phyloP scores from a whole-genome alignment of 805 yeast genomes.

The Crinitomyces ghanaensis region DNA sequence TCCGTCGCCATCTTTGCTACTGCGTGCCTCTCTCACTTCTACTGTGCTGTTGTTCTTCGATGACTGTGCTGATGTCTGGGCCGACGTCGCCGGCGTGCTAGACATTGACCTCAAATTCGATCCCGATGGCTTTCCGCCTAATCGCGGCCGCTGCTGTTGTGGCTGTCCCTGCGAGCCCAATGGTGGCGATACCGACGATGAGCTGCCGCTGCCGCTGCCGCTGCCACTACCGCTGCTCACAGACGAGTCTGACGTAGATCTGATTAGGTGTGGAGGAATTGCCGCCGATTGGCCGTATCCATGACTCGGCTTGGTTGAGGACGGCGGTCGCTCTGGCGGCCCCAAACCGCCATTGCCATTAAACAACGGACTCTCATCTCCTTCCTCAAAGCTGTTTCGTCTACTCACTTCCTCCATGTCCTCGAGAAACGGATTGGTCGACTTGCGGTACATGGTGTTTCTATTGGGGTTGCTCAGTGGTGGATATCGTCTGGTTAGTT shows the following conservation, averaged over 20 bases:
- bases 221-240: too few species aligned
- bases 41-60: slow-evolving; percentile 1
- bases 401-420: slow-evolving; percentile 7
- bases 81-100: neutral
- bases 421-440: slow-evolving; percentile 18
- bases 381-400: slow-evolving; percentile 7
- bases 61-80: neutral
- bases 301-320: slow-evolving; percentile 28
- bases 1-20: slow-evolving; percentile 9
- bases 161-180: slow-evolving; percentile 1
- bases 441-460: slow-evolving; percentile 11
- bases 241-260: slow-evolving; percentile 16
- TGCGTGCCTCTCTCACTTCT: slow-evolving; percentile 4
- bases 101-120: neutral
- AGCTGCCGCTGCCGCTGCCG: too few species aligned
- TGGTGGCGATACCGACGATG: slow-evolving; percentile 15
- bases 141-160: neutral
- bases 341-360: neutral
- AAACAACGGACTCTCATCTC: slow-evolving; percentile 4
- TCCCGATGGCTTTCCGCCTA: neutral
- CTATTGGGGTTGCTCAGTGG: slow-evolving; percentile 4
- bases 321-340: slow-evolving; percentile 12
- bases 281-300: too few species aligned
- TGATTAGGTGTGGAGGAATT: slow-evolving; percentile 27
- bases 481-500: neutral